Conservation (phyloP, 2,329 filamentous ascomycete genomes). For the Cadophora sp. region DNA sequence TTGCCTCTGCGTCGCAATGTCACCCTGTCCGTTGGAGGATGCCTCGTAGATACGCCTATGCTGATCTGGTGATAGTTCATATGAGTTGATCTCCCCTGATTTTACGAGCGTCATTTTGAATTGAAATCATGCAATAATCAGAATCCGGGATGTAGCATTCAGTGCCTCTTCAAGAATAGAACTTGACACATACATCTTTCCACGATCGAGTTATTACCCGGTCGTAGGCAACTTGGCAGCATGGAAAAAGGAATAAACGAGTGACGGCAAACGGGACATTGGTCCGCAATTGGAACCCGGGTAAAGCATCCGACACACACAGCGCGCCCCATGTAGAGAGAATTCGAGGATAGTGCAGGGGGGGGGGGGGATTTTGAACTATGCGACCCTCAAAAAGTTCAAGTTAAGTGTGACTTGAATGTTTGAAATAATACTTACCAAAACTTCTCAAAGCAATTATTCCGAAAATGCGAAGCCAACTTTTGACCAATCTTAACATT, state of each 20-base stretch:
- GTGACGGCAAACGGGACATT: not conserved
- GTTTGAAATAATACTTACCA: not conserved
- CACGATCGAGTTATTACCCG: conserved; percentile 1
- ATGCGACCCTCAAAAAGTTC: too few relatives aligned
- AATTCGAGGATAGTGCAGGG: too few relatives aligned
- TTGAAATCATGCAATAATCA: not conserved
- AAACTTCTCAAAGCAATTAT: not conserved
- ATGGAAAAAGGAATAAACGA: conserved; percentile 19
- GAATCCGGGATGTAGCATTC: not conserved
- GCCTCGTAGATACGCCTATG: conserved; percentile 19
- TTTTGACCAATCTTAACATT: not conserved
- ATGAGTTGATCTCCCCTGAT: conserved; percentile 20
- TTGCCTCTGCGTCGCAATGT: conserved; percentile 15
- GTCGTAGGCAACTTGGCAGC: conserved; percentile 8
- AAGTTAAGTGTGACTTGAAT: too few relatives aligned
- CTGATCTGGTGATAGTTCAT: conserved; percentile 26
- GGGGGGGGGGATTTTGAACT: too few relatives aligned
- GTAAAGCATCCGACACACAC: conserved; percentile 12
- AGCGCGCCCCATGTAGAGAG: not conserved
- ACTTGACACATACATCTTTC: conserved; percentile 2
- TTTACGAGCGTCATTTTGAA: conserved; percentile 20
- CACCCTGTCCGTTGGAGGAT: conserved; percentile 14
- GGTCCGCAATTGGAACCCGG: conserved; percentile 17
- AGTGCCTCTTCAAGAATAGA: not conserved
- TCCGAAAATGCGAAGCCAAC: not conserved